A percentile compares a stretch with the other conserved stretches of the same genome.
phyloP scores from a whole-genome alignment of 768 basidiomycete genomes.

The Pholiota molesta region DNA sequence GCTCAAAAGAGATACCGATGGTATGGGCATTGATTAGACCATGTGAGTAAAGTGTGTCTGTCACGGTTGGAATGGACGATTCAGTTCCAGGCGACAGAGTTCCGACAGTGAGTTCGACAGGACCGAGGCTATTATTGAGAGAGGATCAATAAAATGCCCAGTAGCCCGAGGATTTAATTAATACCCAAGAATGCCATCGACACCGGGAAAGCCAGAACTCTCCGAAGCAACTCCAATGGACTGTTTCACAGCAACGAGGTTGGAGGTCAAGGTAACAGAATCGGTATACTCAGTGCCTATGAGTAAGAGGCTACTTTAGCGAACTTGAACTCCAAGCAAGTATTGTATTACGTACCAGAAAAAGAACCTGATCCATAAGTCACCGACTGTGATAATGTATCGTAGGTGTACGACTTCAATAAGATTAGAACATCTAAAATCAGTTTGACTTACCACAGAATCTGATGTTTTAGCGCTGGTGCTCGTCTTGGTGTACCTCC shows the following conservation, averaged over 20 bases:
- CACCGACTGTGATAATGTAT: constrained; percentile 39
- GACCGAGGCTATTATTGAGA: constrained; percentile 56
- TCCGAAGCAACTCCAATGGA: constrained; percentile 61
- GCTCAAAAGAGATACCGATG: constrained; percentile 55
- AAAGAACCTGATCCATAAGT: constrained; percentile 63
- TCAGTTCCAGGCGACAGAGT: constrained; percentile 32
- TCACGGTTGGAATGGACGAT: constrained; percentile 52
- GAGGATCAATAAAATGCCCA: not conserved
- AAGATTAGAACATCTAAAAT: not conserved
- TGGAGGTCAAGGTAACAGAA: constrained; percentile 47
- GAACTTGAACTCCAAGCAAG: not conserved
- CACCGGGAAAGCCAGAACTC: constrained; percentile 43
- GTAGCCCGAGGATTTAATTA: constrained; percentile 11
- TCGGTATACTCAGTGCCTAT: constrained; percentile 41
- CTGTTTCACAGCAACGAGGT: constrained; percentile 51
- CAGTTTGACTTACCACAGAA: constrained; percentile 39
- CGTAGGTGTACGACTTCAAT: not conserved
- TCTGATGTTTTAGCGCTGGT: constrained; percentile 49
- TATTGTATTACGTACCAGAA: constrained; percentile 22
- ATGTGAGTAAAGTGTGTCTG: constrained; percentile 49
- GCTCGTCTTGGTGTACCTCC: constrained; percentile 45
- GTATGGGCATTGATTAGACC: constrained; percentile 39
- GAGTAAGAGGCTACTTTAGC: not conserved
- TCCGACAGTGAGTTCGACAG: constrained; percentile 54
- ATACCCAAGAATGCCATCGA: constrained; percentile 70